Evolutionary conservation across 1,284 basidiomycete species (phyloP), one percentile per base, ranked within the genome.

Genomic region (Apiotrichum veenhuisii): DNA sequence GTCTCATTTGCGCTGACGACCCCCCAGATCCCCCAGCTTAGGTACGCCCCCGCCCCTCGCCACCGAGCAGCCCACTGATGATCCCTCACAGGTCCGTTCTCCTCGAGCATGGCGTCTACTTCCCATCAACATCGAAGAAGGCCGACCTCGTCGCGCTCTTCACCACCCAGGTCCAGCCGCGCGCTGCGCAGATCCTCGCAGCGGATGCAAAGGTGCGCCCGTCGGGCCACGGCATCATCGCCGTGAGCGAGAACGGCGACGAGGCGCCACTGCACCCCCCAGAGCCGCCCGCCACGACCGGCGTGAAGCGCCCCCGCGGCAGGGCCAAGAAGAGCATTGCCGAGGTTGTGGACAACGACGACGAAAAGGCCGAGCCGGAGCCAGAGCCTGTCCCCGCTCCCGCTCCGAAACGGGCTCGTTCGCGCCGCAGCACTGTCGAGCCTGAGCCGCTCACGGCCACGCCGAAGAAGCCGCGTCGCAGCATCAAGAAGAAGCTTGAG

Each of bases 81-180:
- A n/a, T 44, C 17, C 20, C 17, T 25, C 12, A 30, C 53, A 62
- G 60, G 17, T 56, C 54, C 25, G 50, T 62, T 20, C 54, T 62
- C n/a, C 33, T 56, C 41, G 87, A 87, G 69, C 90, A 98, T 77
- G 84, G 87, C 61, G 80, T 95, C 67, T 79, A 80, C 33, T 90
- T 87, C 75, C 84, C 88, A 8, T 83, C 86, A 3, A 84, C 85
- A 1, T 87, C 89, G 67, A 90, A 89, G 61, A 98, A 98, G 77
- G 80, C 86, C 8, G 91, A 90, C 66, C 84, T 98, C 25, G 83
- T 97, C 12, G 80, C 84, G 40, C 78, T 87, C 5, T 98, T 93
- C 77, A 84, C 91, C 58, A 81, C 85, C 36, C 81, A 90, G 73
- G 83, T 97, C 64, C 84, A 83, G 65, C 79, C 85, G 10, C 83